A percentile compares a stretch with the other conserved stretches of the same genome.
phyloP scores from a whole-genome alignment of 2,329 filamentous ascomycete species.

The Aspergillus quadrilineatus region DNA sequence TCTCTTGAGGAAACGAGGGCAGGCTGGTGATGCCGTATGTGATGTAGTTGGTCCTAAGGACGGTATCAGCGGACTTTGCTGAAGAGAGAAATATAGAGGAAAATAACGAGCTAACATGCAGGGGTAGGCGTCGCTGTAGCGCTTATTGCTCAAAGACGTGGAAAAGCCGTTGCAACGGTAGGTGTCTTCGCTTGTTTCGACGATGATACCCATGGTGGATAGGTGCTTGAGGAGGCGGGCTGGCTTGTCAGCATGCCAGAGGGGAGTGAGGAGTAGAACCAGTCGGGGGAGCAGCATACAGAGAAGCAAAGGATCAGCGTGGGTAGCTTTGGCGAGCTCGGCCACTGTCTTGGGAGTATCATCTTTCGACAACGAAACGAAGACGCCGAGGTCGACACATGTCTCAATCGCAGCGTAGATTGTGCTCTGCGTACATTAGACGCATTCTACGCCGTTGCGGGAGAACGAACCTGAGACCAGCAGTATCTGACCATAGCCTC shows the following conservation, averaged over 20 bases:
- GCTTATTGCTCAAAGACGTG: slow-evolving; percentile 25
- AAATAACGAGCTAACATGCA: slow-evolving; percentile 24
- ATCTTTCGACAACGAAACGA: slow-evolving; percentile 22
- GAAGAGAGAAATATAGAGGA: background rate
- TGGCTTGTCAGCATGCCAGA: background rate
- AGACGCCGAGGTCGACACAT: slow-evolving; percentile 25
- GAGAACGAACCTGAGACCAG: slow-evolving; percentile 44
- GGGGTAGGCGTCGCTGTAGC: slow-evolving; percentile 27
- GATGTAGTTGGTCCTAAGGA: slow-evolving; percentile 27
- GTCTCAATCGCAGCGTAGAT: slow-evolving; percentile 26
- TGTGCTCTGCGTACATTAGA: slow-evolving; percentile 14
- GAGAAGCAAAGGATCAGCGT: slow-evolving; percentile 20
- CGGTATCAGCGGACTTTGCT: slow-evolving; percentile 11
- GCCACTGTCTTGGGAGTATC: slow-evolving; percentile 23
- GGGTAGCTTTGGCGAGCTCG: slow-evolving; percentile 22
- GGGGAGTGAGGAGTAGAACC: background rate
- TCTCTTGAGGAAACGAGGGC: slow-evolving; percentile 27
- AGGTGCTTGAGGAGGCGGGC: slow-evolving; percentile 38
- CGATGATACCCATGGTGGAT: slow-evolving; percentile 35
- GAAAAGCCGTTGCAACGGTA: slow-evolving; percentile 36
- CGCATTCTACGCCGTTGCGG: background rate
- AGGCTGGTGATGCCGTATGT: slow-evolving; percentile 26
- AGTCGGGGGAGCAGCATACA: slow-evolving; percentile 12
- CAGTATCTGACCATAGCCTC: slow-evolving; percentile 51
- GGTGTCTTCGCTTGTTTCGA: slow-evolving; percentile 32